Percentiles rank a stretch among this genome's conserved stretches.
Conservation (phyloP, 306 rosid genomes). For the Dalbergia cochinchinensis region DNA sequence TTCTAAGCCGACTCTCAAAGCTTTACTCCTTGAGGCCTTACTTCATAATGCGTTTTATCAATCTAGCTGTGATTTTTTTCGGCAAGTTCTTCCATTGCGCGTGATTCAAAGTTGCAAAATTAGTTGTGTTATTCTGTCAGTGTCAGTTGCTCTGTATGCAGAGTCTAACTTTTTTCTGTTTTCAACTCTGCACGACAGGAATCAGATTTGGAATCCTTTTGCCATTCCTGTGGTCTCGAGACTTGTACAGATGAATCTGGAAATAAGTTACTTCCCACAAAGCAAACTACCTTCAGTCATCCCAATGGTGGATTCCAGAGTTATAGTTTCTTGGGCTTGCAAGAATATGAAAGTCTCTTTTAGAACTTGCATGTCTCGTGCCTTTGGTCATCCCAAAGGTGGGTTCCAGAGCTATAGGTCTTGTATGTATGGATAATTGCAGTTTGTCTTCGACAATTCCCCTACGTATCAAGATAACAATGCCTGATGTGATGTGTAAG, state of each 20-base stretch:
- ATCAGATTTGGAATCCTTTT: conserved; percentile 73
- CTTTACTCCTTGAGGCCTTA: not conserved
- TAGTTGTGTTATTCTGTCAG: conserved; percentile 6
- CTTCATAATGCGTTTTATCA: conserved; percentile 7
- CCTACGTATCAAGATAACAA: not conserved
- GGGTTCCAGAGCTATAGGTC: no score
- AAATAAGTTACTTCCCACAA: conserved; percentile 67
- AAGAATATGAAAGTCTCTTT: conserved; percentile 54
- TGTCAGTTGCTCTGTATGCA: not conserved
- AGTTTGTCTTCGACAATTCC: not conserved
- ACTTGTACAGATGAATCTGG: conserved; percentile 71
- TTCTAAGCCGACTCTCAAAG: not conserved
- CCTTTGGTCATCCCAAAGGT: no score
- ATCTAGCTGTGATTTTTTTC: not conserved
- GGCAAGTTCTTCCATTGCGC: not conserved
- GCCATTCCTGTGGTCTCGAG: conserved; percentile 75
- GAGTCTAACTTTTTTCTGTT: not conserved
- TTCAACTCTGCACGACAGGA: conserved; percentile 55
- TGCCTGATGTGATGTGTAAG: not conserved
- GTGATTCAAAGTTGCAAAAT: not conserved
- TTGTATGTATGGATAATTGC: not conserved
- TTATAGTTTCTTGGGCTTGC: conserved; percentile 64
- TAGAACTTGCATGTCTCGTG: conserved; percentile 1
- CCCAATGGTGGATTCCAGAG: conserved; percentile 68
- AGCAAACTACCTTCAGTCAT: conserved; percentile 71